Evolutionary conservation across 805 yeast species (phyloP).

Genomic region (Maudiozyma saulgeensis): DNA sequence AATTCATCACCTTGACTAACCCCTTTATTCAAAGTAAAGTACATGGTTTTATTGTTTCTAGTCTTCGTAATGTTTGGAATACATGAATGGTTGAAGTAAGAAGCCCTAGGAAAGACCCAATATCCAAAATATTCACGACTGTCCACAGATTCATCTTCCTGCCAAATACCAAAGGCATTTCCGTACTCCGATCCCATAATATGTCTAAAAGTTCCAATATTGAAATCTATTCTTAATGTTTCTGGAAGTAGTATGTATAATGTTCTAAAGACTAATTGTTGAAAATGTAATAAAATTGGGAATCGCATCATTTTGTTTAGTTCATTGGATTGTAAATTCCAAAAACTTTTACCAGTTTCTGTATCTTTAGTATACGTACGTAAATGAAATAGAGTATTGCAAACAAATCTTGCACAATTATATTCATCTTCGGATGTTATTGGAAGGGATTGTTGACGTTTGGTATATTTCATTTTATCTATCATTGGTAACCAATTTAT

Average conservation of each 20-base stretch:
- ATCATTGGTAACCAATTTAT: conserved; percentile 33
- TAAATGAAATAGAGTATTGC: conserved; percentile 31
- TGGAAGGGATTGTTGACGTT: conserved; percentile 32
- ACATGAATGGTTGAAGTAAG: conserved; percentile 62
- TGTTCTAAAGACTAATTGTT: conserved; percentile 40
- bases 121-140: conserved; percentile 50
- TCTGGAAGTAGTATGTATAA: conserved; percentile 33
- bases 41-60: conserved; percentile 31
- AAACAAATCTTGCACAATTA: conserved; percentile 40
- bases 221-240: conserved; percentile 29
- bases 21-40: conserved; percentile 35
- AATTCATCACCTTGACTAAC: conserved; percentile 40
- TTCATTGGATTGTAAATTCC: conserved; percentile 44
- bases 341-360: conserved; percentile 24
- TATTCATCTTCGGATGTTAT: conserved; percentile 45
- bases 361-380: conserved; percentile 10
- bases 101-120: conserved; percentile 51
- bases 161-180: conserved; percentile 66
- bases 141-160: conserved; percentile 34
- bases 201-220: conserved; percentile 33
- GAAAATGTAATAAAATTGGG: conserved; percentile 38
- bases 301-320: conserved; percentile 32
- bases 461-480: conserved; percentile 27
- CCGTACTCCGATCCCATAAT: conserved; percentile 53
- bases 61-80: conserved; percentile 42